Base-by-base conservation (phyloP, 257 asterid genomes). In the Nicotiana tabacum region DNA sequence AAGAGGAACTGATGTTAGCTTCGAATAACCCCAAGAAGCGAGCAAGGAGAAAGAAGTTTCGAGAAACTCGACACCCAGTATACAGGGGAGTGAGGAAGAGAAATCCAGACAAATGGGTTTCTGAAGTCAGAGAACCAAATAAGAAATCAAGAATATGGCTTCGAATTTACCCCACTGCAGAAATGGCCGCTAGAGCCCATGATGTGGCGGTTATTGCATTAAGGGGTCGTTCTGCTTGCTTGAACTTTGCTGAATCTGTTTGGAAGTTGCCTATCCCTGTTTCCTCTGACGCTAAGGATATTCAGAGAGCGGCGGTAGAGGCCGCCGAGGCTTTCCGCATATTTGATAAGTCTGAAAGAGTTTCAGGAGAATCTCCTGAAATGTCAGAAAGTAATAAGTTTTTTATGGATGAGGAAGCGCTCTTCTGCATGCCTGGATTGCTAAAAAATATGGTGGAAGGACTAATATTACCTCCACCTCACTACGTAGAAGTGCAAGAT, bases 161-260 rank as follows among this genome's bases (percentile, higher is more conserved):
- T 0, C 95, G 98, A 1, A 92, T 97, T 0, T 93, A 78, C 70
- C 90, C 89, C 4, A 92, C 92, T 0, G 88, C 89, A 0, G 95
- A 90, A n/a, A 92, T 92, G 97, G 97, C 97, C 2, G 97, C 95
- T 12, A 90, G 94, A 56, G 97, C 97, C 0, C 90, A 92, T 64
- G 97, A 93, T 12, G 97, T 93, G 74, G 95, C 97, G 0, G 97
- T 93, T 1, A 66, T 93, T 1, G 92, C 94, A 72, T 72, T 72
- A 72, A 72, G 79, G 4, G 97, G 97, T 7, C 81, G 85, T 9
- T 88, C 91, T 1, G 94, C 97, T 17, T 87, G 91, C 58, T 70
- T 93, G 57, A 92, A 93, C 17, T 93, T 92, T 18, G 95, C 93
- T 1, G 97, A 93, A 84, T 93, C 97, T 0, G 87, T 89, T 8